Percentiles rank a stretch among this genome's conserved stretches.
Conservation (phyloP, 768 basidiomycete species). For the Phanerochaete sordida region DNA sequence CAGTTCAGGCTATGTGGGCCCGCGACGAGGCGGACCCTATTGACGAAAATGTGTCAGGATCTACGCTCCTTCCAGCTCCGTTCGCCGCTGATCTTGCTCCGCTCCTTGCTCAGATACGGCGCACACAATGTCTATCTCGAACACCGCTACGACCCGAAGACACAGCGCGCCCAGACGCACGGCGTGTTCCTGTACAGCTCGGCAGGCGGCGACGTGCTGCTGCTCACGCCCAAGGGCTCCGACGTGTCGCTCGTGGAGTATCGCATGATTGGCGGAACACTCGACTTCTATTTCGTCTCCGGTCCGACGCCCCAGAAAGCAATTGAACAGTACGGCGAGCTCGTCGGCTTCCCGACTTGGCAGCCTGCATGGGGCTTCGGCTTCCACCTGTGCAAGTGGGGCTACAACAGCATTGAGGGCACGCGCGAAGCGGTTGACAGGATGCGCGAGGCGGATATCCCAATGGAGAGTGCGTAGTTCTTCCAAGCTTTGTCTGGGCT, state of each 20-base stretch:
- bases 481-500: background rate
- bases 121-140: slow-evolving; percentile 70
- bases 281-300: slow-evolving; percentile 77
- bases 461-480: slow-evolving; percentile 55
- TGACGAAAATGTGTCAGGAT: slow-evolving; percentile 57
- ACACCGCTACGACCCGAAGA: slow-evolving; percentile 54
- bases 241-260: slow-evolving; percentile 64
- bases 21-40: slow-evolving; percentile 59
- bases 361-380: slow-evolving; percentile 76
- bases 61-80: background rate
- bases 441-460: slow-evolving; percentile 68
- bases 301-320: slow-evolving; percentile 47
- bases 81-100: background rate
- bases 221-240: slow-evolving; percentile 54
- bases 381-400: slow-evolving; percentile 70
- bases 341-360: slow-evolving; percentile 68
- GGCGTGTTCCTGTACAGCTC: slow-evolving; percentile 75
- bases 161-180: slow-evolving; percentile 55
- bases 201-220: slow-evolving; percentile 68
- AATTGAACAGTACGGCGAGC: slow-evolving; percentile 63
- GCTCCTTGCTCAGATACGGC: slow-evolving; percentile 47
- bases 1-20: slow-evolving; percentile 67
- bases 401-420: slow-evolving; percentile 50
- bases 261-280: slow-evolving; percentile 66
- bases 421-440: slow-evolving; percentile 48